Conservation (phyloP, 352 stramenopile genomes). For the Globisporangium splendens region DNA sequence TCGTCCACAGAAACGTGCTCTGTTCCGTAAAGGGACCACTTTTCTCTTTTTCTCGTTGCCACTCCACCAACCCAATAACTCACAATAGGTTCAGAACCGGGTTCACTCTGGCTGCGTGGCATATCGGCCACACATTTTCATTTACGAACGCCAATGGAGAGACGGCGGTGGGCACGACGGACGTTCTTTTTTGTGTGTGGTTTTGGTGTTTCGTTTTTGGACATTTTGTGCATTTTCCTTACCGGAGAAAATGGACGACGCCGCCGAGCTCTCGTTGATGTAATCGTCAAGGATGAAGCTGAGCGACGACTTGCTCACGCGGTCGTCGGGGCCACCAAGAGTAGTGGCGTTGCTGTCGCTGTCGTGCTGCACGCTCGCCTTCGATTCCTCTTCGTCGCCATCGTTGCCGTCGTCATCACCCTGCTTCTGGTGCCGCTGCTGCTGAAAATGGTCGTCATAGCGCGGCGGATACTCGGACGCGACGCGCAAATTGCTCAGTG, state of each 20-base stretch:
- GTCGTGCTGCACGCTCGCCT: conserved; percentile 9
- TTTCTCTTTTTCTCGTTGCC: not conserved
- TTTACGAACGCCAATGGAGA: too few relatives aligned
- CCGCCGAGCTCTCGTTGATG: conserved; percentile 17
- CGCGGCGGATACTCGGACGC: conserved; percentile 5
- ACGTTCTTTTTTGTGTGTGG: not conserved
- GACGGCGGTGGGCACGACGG: too few relatives aligned
- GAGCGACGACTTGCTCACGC: conserved; percentile 58
- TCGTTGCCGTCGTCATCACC: conserved; percentile 1
- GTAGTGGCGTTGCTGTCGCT: conserved; percentile 9
- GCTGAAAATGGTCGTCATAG: conserved; percentile 12
- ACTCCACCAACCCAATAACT: not conserved
- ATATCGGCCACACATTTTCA: too few relatives aligned
- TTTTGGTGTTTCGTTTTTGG: too few relatives aligned
- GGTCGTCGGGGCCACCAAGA: not conserved
- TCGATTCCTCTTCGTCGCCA: conserved; percentile 19
- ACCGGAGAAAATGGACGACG: conserved; percentile 19
- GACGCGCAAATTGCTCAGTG: conserved; percentile 36
- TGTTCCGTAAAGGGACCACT: too few relatives aligned
- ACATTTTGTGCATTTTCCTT: not conserved
- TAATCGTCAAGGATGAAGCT: conserved; percentile 73
- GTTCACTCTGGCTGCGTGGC: not conserved
- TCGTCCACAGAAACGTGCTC: too few relatives aligned
- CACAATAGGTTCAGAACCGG: conserved; percentile 11
- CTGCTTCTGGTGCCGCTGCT: conserved; percentile 9